Conservation (phyloP, 805 yeast genomes). For the Yarrowia hollandica region DNA sequence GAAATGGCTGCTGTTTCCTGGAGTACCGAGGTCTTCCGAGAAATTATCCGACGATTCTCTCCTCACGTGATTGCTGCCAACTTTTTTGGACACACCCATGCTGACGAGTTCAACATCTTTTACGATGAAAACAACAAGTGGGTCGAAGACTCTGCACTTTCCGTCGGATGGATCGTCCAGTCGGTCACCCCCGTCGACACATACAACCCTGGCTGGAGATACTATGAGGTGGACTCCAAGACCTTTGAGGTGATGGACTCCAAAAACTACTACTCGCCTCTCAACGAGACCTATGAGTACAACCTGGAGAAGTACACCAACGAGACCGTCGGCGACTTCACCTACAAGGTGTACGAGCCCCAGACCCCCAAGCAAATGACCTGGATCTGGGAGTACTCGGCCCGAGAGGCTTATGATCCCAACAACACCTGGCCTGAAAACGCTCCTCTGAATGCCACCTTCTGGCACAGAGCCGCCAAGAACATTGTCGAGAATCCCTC, state of each 20-base stretch:
- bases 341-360: constrained; percentile 28
- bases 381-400: constrained; percentile 62
- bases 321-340: neutral
- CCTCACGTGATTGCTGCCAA: constrained; percentile 67
- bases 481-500: neutral
- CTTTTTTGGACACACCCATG: constrained; percentile 71
- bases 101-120: constrained; percentile 62
- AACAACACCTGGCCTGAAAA: constrained; percentile 58
- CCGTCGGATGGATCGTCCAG: constrained; percentile 64
- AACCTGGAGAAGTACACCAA: neutral
- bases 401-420: constrained; percentile 45
- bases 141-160: constrained; percentile 43
- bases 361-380: constrained; percentile 39
- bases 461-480: constrained; percentile 51
- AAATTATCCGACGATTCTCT: constrained; percentile 63
- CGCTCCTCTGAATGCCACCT: constrained; percentile 65
- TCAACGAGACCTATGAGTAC: constrained; percentile 51
- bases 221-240: constrained; percentile 62
- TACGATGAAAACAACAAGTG: constrained; percentile 51
- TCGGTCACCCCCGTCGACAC: constrained; percentile 62
- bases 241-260: constrained; percentile 63
- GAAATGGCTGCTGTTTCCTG: constrained; percentile 59
- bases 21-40: constrained; percentile 55
- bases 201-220: constrained; percentile 71
- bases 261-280: constrained; percentile 56